Percentiles rank a stretch among this genome's conserved stretches.
phyloP scores from a whole-genome alignment of 805 yeast genomes.

The Cyberlindnera suaveolens region DNA sequence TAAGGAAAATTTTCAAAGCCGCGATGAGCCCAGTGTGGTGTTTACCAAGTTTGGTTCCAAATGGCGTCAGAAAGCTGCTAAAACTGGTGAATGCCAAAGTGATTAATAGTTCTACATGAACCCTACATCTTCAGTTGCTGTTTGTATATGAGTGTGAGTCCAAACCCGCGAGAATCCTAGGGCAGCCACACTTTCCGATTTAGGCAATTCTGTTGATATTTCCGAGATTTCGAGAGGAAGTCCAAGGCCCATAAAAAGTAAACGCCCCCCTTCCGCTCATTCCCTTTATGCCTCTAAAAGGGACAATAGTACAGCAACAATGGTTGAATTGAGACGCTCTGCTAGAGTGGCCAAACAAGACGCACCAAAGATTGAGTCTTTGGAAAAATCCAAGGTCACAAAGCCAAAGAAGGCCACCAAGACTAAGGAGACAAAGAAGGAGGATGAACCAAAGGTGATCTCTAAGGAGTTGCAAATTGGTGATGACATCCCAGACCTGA shows the following conservation, averaged over 20 bases:
- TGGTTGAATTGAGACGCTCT: constrained; percentile 20
- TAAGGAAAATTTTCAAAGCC: constrained; percentile 3
- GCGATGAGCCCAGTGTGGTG: too few relatives aligned
- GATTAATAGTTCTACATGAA: too few relatives aligned
- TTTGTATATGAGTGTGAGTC: too few relatives aligned
- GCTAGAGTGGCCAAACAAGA: constrained; percentile 7
- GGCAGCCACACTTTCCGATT: constrained; percentile 1
- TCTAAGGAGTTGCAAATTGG: constrained; percentile 39
- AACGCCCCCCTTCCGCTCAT: too few relatives aligned
- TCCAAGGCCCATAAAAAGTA: too few relatives aligned
- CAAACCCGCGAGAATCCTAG: background rate
- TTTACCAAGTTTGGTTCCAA: too few relatives aligned
- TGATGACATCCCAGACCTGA: constrained; percentile 59
- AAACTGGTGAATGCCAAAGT: too few relatives aligned
- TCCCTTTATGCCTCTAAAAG: background rate
- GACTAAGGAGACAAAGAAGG: constrained; percentile 1
- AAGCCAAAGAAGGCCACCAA: constrained; percentile 16
- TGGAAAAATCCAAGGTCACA: constrained; percentile 14
- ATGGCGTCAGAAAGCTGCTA: too few relatives aligned
- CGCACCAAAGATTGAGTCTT: constrained; percentile 17
- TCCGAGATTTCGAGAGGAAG: background rate
- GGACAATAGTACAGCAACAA: background rate
- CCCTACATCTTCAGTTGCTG: too few relatives aligned
- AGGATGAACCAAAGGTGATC: background rate
- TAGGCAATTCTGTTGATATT: constrained; percentile 7